Base-by-base conservation (phyloP, 805 yeast genomes). In the Candida saitoana region DNA sequence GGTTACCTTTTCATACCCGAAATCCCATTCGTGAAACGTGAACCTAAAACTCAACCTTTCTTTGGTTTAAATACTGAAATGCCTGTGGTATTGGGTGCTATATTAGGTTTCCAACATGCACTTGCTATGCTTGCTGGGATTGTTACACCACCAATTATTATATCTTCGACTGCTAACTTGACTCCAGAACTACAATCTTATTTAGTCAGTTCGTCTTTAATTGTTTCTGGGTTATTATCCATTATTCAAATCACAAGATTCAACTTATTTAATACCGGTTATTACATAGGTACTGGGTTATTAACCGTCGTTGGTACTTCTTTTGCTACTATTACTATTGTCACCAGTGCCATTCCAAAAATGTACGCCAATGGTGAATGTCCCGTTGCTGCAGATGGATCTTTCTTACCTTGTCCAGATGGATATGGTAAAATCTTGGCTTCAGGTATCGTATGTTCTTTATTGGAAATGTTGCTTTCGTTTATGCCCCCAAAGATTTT, bases 71-170 rank as follows among this genome's bases (percentile, higher is more conserved):
- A 88, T 57, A 78, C 82, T 34, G 87, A 81, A 1, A 81, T 90
- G 79, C 97, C 97, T 1, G 51, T 88, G n/a, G 51, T 84, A 5
- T 68, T 89, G 43, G 95, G 95, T 1, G 60, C 84, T 43, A 43
- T 89, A 8, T 73, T 90, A 25, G 96, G 97, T 14, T 73, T 89
- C 48, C 96, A 89, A 67, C 97, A 89, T 58, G 68, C 95, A 1
- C 62, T 89, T 49, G 80, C 96, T 18, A 89, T 90, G 96, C 67
- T 89, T 65, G 96, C 96, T 12, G 96, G 96, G 55, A 77, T 89
- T 39, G 84, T 85, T 29, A 70, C 93, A 5, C 96, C 96, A 6
- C 91, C 96, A 2, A 65, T 89, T 41, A 69, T 89, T 49, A 84
- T 87, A 38, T 69, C 89, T 0, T 52, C 71, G 9, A 60, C 76